phyloP scores from a whole-genome alignment of 176 grass and related monocot species.

The Thinopyrum elongatum region DNA sequence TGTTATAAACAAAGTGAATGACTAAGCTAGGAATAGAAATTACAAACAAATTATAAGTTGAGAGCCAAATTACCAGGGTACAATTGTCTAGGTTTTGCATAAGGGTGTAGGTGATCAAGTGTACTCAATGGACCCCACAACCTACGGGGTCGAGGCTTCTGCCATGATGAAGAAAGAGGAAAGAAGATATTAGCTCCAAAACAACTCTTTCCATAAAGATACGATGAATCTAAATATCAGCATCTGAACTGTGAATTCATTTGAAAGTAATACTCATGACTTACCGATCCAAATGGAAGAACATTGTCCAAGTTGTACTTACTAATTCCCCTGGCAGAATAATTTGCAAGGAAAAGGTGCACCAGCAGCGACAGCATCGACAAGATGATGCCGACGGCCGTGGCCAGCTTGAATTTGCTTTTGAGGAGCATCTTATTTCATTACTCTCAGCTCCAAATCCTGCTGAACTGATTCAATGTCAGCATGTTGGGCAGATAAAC shows the following conservation, averaged over 20 bases:
- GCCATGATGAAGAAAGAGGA: conserved; percentile 17
- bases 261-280: neutral
- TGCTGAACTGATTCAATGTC: conserved; percentile 4
- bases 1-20: conserved; percentile 11
- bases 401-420: conserved; percentile 93
- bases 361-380: conserved; percentile 81
- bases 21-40: neutral
- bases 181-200: conserved; percentile 21
- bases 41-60: neutral
- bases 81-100: conserved; percentile 50
- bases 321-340: conserved; percentile 61
- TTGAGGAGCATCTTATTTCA: conserved; percentile 91
- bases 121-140: conserved; percentile 81
- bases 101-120: conserved; percentile 72
- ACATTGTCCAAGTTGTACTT: conserved; percentile 61
- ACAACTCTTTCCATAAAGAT: neutral
- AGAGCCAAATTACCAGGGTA: conserved; percentile 59
- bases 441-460: conserved; percentile 40
- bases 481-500: neutral
- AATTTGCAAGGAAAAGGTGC: conserved; percentile 91
- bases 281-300: conserved; percentile 66
- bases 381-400: conserved; percentile 66
- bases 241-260: neutral
- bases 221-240: conserved; percentile 1
- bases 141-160: conserved; percentile 64